Percentiles rank a stretch among this genome's conserved stretches.
These are phyloP conservation scores for Podila epigama DNA, from an alignment of 192 early-diverging fungal species.

Conservation along the genomic window DNA sequence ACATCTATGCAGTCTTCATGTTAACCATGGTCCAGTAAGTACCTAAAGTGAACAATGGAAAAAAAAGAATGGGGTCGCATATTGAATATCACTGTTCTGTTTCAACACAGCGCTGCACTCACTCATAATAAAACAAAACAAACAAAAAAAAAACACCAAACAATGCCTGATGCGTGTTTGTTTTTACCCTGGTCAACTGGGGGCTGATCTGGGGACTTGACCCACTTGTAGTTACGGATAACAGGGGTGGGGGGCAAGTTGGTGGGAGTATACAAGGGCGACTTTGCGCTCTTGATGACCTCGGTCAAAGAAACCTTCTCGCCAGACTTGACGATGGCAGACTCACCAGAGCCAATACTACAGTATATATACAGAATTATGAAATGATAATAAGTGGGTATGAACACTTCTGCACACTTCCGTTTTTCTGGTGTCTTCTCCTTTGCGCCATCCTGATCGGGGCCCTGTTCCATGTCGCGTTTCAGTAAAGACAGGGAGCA, in stretches of 20 bases:
- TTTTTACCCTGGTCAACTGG: slow-evolving; percentile 48
- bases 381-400: not conserved
- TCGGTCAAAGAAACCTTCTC: slow-evolving; percentile 56
- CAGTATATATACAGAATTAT: not conserved
- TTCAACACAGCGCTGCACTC: too few species aligned
- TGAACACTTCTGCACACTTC: too few species aligned
- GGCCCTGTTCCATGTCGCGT: too few species aligned
- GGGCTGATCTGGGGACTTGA: slow-evolving; percentile 38
- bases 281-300: slow-evolving; percentile 54
- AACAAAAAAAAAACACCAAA: not conserved
- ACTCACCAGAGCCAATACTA: slow-evolving; percentile 44
- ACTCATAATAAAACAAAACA: too few species aligned
- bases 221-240: slow-evolving; percentile 57
- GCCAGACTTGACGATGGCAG: slow-evolving; percentile 33
- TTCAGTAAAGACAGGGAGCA: too few species aligned
- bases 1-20: slow-evolving; percentile 19
- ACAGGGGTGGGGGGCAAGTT: slow-evolving; percentile 67
- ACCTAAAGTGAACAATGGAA: slow-evolving; percentile 10
- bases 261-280: slow-evolving; percentile 58
- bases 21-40: slow-evolving; percentile 49
- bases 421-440: too few species aligned
- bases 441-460: too few species aligned
- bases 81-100: too few species aligned
- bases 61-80: not conserved
- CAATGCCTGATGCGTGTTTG: not conserved